Conservation (phyloP, 352 stramenopile species). For the Pythium periplocum region DNA sequence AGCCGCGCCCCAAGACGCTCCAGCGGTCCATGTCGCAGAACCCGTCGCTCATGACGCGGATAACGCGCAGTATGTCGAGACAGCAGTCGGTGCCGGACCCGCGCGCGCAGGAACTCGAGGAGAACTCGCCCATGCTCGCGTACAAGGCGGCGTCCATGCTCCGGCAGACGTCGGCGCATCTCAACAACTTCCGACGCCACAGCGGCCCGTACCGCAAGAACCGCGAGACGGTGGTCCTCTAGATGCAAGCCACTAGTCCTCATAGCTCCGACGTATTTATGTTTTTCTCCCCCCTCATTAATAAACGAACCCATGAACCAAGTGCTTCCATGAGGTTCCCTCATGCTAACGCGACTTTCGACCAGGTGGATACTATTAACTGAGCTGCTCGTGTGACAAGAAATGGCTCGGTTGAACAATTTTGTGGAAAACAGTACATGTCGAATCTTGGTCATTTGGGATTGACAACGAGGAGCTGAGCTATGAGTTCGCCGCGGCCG, state of each 20-base stretch:
- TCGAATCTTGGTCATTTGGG: neutral
- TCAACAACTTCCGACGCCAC: slow-evolving; percentile 44
- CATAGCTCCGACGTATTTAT: too few relatives aligned
- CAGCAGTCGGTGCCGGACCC: slow-evolving; percentile 16
- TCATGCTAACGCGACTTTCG: too few relatives aligned
- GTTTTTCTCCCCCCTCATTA: too few relatives aligned
- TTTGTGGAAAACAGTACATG: neutral
- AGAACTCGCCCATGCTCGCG: slow-evolving; percentile 21
- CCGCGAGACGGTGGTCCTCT: slow-evolving; percentile 38
- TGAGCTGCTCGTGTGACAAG: too few relatives aligned
- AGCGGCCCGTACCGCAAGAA: slow-evolving; percentile 45
- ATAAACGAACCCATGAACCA: too few relatives aligned
- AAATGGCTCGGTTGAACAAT: too few relatives aligned
- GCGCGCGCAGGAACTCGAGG: slow-evolving; percentile 1
- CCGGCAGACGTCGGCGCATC: slow-evolving; percentile 12
- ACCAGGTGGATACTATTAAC: too few relatives aligned
- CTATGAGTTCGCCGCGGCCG: neutral
- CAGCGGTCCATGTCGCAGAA: neutral
- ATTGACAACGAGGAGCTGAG: neutral
- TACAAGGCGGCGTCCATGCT: slow-evolving; percentile 23
- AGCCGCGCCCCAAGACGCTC: neutral
- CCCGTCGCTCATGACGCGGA: slow-evolving; percentile 21
- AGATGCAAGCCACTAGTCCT: neutral
- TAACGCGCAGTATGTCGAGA: slow-evolving; percentile 23
- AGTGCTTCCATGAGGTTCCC: too few relatives aligned